phyloP scores from a whole-genome alignment of 2,329 filamentous ascomycete species.

The Fusarium oligoseptatum region DNA sequence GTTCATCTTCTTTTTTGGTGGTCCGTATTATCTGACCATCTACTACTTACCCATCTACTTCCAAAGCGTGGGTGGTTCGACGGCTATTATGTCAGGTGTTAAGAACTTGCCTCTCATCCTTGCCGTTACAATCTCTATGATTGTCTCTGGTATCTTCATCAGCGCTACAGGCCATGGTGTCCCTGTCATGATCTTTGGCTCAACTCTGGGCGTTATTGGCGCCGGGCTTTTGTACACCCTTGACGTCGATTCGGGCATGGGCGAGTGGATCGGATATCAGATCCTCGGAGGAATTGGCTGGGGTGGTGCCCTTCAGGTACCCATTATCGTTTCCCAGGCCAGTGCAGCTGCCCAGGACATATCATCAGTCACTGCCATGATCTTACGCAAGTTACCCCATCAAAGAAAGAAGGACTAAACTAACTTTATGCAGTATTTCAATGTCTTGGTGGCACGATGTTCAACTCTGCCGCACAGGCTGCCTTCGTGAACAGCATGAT shows the following conservation, averaged over 20 bases:
- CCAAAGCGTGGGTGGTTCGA: constrained; percentile 56
- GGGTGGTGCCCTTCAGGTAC: constrained; percentile 62
- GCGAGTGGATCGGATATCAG: constrained; percentile 67
- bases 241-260: constrained; percentile 53
- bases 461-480: constrained; percentile 62
- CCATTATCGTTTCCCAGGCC: constrained; percentile 64
- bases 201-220: constrained; percentile 57
- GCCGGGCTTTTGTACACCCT: constrained; percentile 59
- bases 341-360: constrained; percentile 58
- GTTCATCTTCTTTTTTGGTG: constrained; percentile 59
- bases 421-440: constrained; percentile 57
- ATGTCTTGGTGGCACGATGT: constrained; percentile 63
- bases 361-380: constrained; percentile 60
- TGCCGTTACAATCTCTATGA: constrained; percentile 57
- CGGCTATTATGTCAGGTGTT: constrained; percentile 57
- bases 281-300: constrained; percentile 64
- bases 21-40: constrained; percentile 59
- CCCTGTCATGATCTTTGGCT: constrained; percentile 61
- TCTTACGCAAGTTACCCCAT: constrained; percentile 55
- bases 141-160: constrained; percentile 56
- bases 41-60: constrained; percentile 64
- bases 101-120: constrained; percentile 61
- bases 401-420: neutral
- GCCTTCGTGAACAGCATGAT: constrained; percentile 62
- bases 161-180: constrained; percentile 57